Evolutionary conservation across 345 rosid species (phyloP).

Genomic region (Eucalyptus urophylla): DNA sequence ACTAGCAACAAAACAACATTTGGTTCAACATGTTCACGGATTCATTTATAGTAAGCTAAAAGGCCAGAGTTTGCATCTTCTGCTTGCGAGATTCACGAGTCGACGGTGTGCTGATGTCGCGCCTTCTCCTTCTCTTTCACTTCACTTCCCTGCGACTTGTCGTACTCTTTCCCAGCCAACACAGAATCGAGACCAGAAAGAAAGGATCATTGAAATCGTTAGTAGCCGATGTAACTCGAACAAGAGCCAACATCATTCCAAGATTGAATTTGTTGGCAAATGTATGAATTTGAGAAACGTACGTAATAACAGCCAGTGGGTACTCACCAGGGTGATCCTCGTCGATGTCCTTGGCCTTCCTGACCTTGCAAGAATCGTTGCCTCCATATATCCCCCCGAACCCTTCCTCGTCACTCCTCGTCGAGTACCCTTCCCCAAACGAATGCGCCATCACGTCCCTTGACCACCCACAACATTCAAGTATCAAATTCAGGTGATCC

Average conservation of each 20-base stretch:
- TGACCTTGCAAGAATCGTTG: conserved; percentile 16
- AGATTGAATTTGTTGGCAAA: not conserved
- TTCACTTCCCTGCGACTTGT: conserved; percentile 67
- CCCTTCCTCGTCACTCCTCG: conserved; percentile 80
- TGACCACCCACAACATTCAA: not conserved
- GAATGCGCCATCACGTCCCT: conserved; percentile 72
- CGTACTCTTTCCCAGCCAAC: conserved; percentile 12
- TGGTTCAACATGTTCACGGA: not conserved
- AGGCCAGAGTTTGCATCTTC: not conserved
- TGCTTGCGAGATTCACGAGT: not conserved
- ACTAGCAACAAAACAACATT: not conserved
- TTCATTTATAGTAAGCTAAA: not conserved
- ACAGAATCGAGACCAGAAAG: not conserved
- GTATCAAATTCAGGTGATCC: not conserved
- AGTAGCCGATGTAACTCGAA: not conserved
- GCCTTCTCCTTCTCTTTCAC: conserved; percentile 62
- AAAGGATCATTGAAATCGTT: not conserved
- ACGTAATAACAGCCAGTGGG: too few relatives aligned
- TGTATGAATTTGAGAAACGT: fast-evolving
- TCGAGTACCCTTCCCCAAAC: conserved; percentile 66
- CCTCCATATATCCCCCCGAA: conserved; percentile 65
- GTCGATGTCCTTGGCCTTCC: conserved; percentile 13
- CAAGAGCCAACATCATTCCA: not conserved
- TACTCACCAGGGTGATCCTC: conserved; percentile 52
- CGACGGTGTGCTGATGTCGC: conserved; percentile 29